A percentile compares a stretch with the other conserved stretches of the same genome.
Evolutionary conservation across 768 basidiomycete genomes (phyloP).

Genomic region (Boletus patriciae): DNA sequence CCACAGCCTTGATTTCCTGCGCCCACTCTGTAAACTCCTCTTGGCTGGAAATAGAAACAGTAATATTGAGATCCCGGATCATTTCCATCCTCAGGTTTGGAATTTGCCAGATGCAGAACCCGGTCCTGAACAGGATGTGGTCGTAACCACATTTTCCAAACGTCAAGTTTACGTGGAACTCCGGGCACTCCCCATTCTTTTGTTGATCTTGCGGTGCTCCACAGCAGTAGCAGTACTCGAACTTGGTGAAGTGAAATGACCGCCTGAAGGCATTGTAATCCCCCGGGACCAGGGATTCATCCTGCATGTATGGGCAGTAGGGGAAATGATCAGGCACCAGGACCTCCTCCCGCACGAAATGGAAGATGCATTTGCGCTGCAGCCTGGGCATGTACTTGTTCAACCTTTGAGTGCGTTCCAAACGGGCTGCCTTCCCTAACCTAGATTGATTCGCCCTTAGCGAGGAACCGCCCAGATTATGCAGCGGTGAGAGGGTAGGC

Average conservation of each 20-base stretch:
- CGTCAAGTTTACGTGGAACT: not conserved
- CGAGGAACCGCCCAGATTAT: not conserved
- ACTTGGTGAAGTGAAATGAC: not conserved
- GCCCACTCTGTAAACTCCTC: not conserved
- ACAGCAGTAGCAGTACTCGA: not conserved
- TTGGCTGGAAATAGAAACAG: not conserved
- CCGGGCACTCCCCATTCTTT: not conserved
- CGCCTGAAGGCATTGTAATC: not conserved
- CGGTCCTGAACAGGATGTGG: not conserved
- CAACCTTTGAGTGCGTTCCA: not conserved
- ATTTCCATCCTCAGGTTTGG: not conserved
- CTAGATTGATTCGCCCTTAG: not conserved
- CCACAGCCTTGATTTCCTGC: not conserved
- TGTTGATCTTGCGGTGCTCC: not conserved
- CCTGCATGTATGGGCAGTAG: not conserved
- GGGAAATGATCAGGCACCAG: constrained; percentile 1
- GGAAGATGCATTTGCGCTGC: not conserved
- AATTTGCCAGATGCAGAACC: constrained; percentile 5
- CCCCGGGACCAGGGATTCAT: not conserved
- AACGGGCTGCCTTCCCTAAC: not conserved
- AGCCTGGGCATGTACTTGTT: constrained; percentile 1
- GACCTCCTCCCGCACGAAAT: not conserved
- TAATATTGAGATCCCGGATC: not conserved
- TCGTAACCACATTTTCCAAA: constrained; percentile 5
- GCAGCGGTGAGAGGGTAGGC: not conserved